Percentiles rank a stretch among this genome's conserved stretches.
Conservation (phyloP, 2,329 filamentous ascomycete species). For the Fusarium tupiense region DNA sequence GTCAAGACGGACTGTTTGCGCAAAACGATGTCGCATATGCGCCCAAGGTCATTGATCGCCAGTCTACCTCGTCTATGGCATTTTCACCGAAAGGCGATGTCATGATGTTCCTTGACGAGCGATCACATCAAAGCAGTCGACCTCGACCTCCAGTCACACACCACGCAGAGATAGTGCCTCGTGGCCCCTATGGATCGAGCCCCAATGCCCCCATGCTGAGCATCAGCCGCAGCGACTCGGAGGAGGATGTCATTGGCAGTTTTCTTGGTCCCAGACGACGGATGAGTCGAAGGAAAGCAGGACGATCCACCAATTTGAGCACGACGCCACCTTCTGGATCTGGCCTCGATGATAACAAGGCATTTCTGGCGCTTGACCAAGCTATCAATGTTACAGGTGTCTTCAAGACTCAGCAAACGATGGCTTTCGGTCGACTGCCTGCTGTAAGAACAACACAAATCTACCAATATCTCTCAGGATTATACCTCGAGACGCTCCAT, state of each 20-base stretch:
- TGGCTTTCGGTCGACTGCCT: slow-evolving; percentile 69
- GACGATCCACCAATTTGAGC: slow-evolving; percentile 58
- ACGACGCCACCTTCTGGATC: slow-evolving; percentile 63
- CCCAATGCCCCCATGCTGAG: slow-evolving; percentile 61
- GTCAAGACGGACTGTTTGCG: slow-evolving; percentile 68
- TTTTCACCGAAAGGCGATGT: slow-evolving; percentile 70
- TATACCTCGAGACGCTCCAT: slow-evolving; percentile 66
- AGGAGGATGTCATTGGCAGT: slow-evolving; percentile 70
- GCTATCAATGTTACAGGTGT: slow-evolving; percentile 66
- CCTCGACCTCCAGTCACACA: slow-evolving; percentile 54
- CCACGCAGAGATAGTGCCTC: slow-evolving; percentile 48
- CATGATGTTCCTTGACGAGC: slow-evolving; percentile 70
- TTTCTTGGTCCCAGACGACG: slow-evolving; percentile 63
- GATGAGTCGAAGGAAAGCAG: slow-evolving; percentile 53
- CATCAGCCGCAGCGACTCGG: slow-evolving; percentile 70
- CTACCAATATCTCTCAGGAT: slow-evolving; percentile 65
- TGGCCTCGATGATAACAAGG: slow-evolving; percentile 48
- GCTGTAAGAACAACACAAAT: slow-evolving; percentile 59
- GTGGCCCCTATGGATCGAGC: slow-evolving; percentile 59
- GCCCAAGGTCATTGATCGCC: slow-evolving; percentile 69
- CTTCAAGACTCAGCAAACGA: slow-evolving; percentile 69
- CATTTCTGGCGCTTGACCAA: slow-evolving; percentile 64
- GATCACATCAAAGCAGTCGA: slow-evolving; percentile 52
- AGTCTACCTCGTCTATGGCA: slow-evolving; percentile 68
- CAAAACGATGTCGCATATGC: slow-evolving; percentile 74